Conservation (phyloP, 768 basidiomycete species). For the Mrakia blollopis region DNA sequence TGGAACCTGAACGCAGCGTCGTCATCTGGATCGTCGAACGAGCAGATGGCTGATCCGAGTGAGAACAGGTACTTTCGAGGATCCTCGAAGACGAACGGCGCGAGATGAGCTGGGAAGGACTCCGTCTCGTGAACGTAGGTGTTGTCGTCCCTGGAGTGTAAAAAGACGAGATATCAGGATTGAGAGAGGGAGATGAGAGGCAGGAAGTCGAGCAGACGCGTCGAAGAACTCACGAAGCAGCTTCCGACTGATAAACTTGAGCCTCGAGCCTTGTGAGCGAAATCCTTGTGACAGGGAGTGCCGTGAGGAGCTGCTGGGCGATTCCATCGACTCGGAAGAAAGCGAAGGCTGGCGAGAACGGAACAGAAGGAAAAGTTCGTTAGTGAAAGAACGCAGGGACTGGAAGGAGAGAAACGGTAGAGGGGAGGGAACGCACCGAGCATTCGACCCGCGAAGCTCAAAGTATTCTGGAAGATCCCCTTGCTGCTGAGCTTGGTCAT, state of each 20-base stretch:
- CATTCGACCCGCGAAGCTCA: conserved; percentile 48
- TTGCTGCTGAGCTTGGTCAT: conserved; percentile 49
- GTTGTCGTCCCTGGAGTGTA: not conserved
- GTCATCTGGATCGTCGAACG: conserved; percentile 34
- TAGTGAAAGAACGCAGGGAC: not conserved
- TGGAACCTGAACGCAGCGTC: conserved; percentile 44
- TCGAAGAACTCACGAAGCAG: conserved; percentile 9
- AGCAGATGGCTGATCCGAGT: not conserved
- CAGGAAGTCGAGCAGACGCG: not conserved
- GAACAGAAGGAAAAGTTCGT: not conserved
- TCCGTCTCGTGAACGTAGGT: conserved; percentile 23
- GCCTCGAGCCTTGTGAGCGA: conserved; percentile 41
- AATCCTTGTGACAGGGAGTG: conserved; percentile 45
- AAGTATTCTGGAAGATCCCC: conserved; percentile 50
- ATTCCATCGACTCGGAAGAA: conserved; percentile 50
- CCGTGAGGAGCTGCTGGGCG: conserved; percentile 47
- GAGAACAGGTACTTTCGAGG: conserved; percentile 23
- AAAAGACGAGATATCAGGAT: not conserved
- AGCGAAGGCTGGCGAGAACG: conserved; percentile 44
- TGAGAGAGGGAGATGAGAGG: not conserved
- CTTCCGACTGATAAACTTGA: conserved; percentile 10
- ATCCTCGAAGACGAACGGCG: conserved; percentile 16
- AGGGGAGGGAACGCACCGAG: conserved; percentile 38
- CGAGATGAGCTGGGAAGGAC: conserved; percentile 23
- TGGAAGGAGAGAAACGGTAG: not conserved